Base-by-base conservation (phyloP, 202 grass and related monocot genomes). In the Panicum virgatum region DNA sequence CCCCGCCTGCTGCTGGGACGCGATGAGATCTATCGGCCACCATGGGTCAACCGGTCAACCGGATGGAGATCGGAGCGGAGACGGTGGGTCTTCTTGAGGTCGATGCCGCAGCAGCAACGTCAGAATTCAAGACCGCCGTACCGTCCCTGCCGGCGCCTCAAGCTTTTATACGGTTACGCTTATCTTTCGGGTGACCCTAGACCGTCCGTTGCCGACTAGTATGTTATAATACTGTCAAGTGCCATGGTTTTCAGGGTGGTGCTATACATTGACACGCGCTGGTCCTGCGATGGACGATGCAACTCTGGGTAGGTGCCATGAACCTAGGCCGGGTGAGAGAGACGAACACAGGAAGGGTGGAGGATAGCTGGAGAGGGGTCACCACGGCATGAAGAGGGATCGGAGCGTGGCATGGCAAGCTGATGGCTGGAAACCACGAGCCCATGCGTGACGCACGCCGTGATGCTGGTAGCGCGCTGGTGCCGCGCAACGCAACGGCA, bases 401-500 rank as follows among this genome's bases (percentile, higher is more conserved):
- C n/a, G n/a, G 22, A 46, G 22, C 26, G 39, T 45, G 39, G 20
- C 39, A 18, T 48, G 23, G 23, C n/a, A 45, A 29, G 23, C 23
- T 26, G 39, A 71, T 30, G 43, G 23, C 42, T 69, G 40, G 66
- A 26, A 70, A 71, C 68, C 44, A 48, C 25, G 29, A 62, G 60
- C 43, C 73, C 54, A 45, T 27, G 54, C 73, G 14, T 60, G 54
- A 76, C 38, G 54, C 73, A 44, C 37, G 73, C 73, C 12, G 38
- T 61, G 73, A 76, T 76, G 72, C 51, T 25, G 34, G 2, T 0
- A 4, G 32, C 3, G n/a, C n/a, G 0, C n/a, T n/a, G 26, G 7
- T 4, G 6, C 7, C 5, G 68, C 63, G 5, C 34, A n/a, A n/a
- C n/a, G n/a, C n/a, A 12, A 5, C 18, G 12, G 48, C 47, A 37